Conservation (phyloP, 208 protist genomes). For the Spongospora subterranea region DNA sequence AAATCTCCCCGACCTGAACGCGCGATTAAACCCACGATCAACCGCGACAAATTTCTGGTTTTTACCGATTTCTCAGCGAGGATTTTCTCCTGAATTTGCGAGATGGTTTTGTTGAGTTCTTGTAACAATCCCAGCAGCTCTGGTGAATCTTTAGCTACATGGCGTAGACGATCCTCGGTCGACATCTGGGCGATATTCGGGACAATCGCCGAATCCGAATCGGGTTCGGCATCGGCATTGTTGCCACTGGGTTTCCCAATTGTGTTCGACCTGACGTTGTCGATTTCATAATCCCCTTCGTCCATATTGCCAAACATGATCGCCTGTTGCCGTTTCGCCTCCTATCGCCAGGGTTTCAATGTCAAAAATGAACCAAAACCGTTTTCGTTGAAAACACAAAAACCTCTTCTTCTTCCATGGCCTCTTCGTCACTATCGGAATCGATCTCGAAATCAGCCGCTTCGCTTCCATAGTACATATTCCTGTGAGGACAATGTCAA, state of each 20-base stretch:
- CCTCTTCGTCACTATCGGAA: slow-evolving; percentile 14
- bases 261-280: not conserved
- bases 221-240: not conserved
- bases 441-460: slow-evolving; percentile 48
- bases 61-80: not conserved
- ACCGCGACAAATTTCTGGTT: too few species aligned
- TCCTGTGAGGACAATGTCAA: not conserved
- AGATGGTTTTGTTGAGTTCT: not conserved
- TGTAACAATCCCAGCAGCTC: slow-evolving; percentile 8
- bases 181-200: not conserved
- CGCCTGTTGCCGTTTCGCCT: not conserved
- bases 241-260: not conserved
- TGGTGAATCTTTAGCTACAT: slow-evolving; percentile 22
- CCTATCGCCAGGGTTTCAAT: not conserved
- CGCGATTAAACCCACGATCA: too few species aligned
- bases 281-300: not conserved
- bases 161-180: slow-evolving; percentile 2
- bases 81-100: not conserved
- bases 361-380: too few species aligned
- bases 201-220: not conserved
- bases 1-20: not conserved
- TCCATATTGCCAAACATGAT: not conserved
- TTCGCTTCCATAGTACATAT: slow-evolving; percentile 49
- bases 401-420: slow-evolving; percentile 13
- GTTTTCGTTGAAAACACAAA: not conserved